Evolutionary conservation across 495 filamentous ascomycete genomes (phyloP).

Genomic region (Annulohypoxylon bovei): DNA sequence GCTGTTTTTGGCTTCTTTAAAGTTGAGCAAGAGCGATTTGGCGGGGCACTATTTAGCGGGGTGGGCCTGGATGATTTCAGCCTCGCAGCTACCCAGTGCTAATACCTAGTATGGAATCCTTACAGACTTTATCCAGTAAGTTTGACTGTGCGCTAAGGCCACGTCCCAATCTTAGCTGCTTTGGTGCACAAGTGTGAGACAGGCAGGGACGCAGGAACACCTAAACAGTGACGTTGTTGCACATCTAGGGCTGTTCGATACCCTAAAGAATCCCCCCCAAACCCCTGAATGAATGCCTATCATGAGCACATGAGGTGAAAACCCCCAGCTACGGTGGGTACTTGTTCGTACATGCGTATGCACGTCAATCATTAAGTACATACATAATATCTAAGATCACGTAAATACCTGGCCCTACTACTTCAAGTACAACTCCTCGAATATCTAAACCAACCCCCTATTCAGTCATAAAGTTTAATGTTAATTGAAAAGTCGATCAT

Average conservation of each 20-base stretch:
- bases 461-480: not conserved
- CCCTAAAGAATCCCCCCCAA: slow-evolving; percentile 3
- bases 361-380: not conserved
- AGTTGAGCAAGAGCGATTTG: slow-evolving; percentile 5
- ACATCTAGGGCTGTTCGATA: slow-evolving; percentile 28
- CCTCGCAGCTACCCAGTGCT: slow-evolving; percentile 23
- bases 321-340: not conserved
- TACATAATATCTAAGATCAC: not conserved
- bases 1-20: slow-evolving; percentile 6
- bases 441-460: not conserved
- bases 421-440: not conserved
- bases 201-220: slow-evolving; percentile 9
- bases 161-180: not conserved
- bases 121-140: not conserved
- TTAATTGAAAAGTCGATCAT: not conserved
- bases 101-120: not conserved
- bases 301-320: no score
- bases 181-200: slow-evolving; percentile 18
- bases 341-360: slow-evolving; percentile 11
- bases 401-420: not conserved
- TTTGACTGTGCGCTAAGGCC: not conserved
- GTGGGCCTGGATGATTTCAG: slow-evolving; percentile 22
- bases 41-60: slow-evolving; percentile 28
- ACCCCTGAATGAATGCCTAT: not conserved
- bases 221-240: slow-evolving; percentile 22